Conservation (phyloP, 2,329 filamentous ascomycete genomes). For the Fusarium tupiense region DNA sequence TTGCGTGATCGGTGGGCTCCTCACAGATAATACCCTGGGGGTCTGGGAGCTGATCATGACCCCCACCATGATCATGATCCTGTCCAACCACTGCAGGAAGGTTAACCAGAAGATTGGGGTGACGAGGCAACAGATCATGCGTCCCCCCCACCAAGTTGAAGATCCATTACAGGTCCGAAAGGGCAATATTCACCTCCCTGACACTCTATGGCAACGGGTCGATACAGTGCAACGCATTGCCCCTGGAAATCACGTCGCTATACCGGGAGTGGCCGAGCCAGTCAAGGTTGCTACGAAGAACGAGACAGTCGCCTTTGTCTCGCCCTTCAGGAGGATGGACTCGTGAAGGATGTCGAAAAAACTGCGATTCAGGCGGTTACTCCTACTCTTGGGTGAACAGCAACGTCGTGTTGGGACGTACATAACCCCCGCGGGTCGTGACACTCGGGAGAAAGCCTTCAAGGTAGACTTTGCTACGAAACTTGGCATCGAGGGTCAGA, state of each 20-base stretch:
- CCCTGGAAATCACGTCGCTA: background rate
- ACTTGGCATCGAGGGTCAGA: background rate
- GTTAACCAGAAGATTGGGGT: background rate
- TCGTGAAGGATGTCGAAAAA: background rate
- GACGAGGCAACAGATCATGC: fast-evolving
- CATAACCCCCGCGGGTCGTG: background rate
- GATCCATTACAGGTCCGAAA: fast-evolving
- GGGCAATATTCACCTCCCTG: fast-evolving
- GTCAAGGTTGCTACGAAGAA: fast-evolving
- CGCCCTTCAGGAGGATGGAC: fast-evolving
- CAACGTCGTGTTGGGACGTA: fast-evolving
- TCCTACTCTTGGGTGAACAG: background rate
- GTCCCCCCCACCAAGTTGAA: background rate
- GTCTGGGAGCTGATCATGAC: constrained; percentile 56
- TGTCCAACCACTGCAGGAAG: background rate
- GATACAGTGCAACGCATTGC: fast-evolving
- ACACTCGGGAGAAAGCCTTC: background rate
- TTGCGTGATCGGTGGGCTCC: constrained; percentile 63
- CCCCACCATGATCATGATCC: background rate
- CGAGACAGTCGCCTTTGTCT: background rate
- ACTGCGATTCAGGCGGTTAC: background rate
- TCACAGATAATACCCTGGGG: constrained; percentile 58
- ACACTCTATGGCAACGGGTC: background rate
- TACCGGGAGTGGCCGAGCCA: fast-evolving
- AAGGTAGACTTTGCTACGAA: background rate